Evolutionary conservation across 2,329 filamentous ascomycete species (phyloP), one percentile per base, ranked within the genome.

Genomic region (Talaromyces sp.): DNA sequence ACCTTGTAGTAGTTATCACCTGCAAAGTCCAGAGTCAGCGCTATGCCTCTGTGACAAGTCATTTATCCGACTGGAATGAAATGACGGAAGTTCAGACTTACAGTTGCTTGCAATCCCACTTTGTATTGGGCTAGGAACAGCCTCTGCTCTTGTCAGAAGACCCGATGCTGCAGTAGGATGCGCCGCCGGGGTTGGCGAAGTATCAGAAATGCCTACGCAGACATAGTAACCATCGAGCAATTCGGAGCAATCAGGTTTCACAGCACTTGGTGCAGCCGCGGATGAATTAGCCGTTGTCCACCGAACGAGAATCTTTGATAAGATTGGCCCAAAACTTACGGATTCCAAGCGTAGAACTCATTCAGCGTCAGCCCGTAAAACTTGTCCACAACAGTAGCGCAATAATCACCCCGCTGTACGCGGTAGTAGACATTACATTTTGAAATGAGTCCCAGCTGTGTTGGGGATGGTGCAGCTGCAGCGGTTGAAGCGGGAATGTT

Each of bases 1-100:
- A 67, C 70, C 40, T 69, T 29, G 49, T 71, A 69, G 62, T 68
- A 71, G 19, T 61, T 62, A 2, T 66, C 53, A 19, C 64, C 64
- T 66, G 53, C 7, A 19, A 47, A 53, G 31, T 15, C 4, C 8
- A 13, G 29, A 13, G 5, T 54, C 17, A 54, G 29, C 29, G 13
- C 4, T 31, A 5, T 31, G 7, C 5, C 2, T 31, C 4, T 10
- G 1, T 2, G 13, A 7, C 22, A 17, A 27, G n/a, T 4, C 40
- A 45, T 45, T n/a, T n/a, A 49, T 17, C 11, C 29, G 51, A 19
- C 29, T 36, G 3, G n/a, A 36, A 13, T 36, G 4, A 22, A 34
- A 22, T 11, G 17, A 38, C 11, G 2, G n/a, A 11, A 1, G 31
- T 27, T 10, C 2, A n/a, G 17, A 45, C 64, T 47, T 49, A 60